These are phyloP conservation scores for Vitis riparia DNA, from an alignment of 164 flowering plant species.

Conservation along the genomic window DNA sequence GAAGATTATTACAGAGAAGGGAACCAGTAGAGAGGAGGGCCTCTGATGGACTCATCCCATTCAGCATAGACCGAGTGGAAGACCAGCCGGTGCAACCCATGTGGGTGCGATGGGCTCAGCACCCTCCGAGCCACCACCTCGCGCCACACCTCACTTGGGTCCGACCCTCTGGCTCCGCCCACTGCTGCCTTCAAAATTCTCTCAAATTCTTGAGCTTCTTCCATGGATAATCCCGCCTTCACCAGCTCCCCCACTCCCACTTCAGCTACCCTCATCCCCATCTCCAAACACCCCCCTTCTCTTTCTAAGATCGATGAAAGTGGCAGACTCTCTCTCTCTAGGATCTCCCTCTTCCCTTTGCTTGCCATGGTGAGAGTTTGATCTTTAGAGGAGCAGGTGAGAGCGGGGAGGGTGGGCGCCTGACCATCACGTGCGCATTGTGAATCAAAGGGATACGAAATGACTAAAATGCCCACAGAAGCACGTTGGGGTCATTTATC, in stretches of 20 bases:
- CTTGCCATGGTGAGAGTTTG: too few relatives aligned
- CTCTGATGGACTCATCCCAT: conserved; percentile 58
- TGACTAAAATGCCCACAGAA: too few relatives aligned
- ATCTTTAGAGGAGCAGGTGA: too few relatives aligned
- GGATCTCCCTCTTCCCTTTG: too few relatives aligned
- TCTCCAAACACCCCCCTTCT: conserved; percentile 5
- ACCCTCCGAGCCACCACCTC: conserved; percentile 38
- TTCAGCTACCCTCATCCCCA: conserved; percentile 40
- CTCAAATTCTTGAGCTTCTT: conserved; percentile 53
- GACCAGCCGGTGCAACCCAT: conserved; percentile 70
- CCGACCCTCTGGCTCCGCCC: conserved; percentile 12
- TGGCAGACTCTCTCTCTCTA: too few relatives aligned
- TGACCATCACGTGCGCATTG: too few relatives aligned
- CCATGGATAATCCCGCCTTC: conserved; percentile 38
- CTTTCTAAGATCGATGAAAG: not conserved
- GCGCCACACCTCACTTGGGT: conserved; percentile 55
- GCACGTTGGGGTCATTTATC: too few relatives aligned
- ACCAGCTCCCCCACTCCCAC: conserved; percentile 55
- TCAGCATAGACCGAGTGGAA: conserved; percentile 67
- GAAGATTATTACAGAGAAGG: conserved; percentile 66
- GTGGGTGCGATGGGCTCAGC: conserved; percentile 76
- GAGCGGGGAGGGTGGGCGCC: too few relatives aligned
- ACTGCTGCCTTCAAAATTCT: conserved; percentile 29
- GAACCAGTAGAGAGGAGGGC: conserved; percentile 90
- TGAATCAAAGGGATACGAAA: too few relatives aligned